Evolutionary conservation across 306 rosid species (phyloP), one percentile per base, ranked within the genome.

Genomic region (Amphicarpaea edgeworthii): DNA sequence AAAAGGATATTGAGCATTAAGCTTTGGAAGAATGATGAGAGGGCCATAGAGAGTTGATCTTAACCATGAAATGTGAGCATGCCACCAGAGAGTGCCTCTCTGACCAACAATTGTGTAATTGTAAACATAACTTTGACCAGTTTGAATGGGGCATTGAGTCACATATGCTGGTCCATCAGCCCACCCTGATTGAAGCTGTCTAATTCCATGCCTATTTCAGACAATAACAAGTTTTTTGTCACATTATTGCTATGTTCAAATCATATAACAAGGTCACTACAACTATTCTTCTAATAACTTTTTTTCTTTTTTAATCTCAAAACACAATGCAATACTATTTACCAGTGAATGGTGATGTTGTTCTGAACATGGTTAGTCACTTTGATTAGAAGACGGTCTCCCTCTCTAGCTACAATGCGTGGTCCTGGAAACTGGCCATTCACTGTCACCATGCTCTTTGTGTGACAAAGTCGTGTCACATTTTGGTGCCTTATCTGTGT

Each of bases 371-470:
- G 77, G 72, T 89, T 91, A 37, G 74, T 84, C 14, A 91, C 94
- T 80, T 85, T 83, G 40, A 91, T 89, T 12, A 89, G 77, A 23
- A 91, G 87, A 5, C 16, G 88, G 57, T 91, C 97, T 21, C 91
- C 94, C 49, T 91, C 97, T n/a, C 94, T 78, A 1, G 89, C 92
- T 17, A 89, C 83, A 76, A 91, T 85, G 3, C 84, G 79, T 64
- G 97, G 97, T 46, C 97, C 97, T 0, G 94, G 97, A 86, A 91
- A 87, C 32, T 86, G 75, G 6, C 94, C 94, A 42, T 91, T 89
- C 55, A 86, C 92, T 2, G 93, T 87, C 53, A 91, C 83, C 21
- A 91, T 81, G 79, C 81, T 87, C 85, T 86, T 89, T 4, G 76
- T 85, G 74, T 89, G 90, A 77, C 94, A 87, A 3, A 91, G 20